Evolutionary conservation across 2,329 filamentous ascomycete species (phyloP).

Genomic region (Apiospora hydei): DNA sequence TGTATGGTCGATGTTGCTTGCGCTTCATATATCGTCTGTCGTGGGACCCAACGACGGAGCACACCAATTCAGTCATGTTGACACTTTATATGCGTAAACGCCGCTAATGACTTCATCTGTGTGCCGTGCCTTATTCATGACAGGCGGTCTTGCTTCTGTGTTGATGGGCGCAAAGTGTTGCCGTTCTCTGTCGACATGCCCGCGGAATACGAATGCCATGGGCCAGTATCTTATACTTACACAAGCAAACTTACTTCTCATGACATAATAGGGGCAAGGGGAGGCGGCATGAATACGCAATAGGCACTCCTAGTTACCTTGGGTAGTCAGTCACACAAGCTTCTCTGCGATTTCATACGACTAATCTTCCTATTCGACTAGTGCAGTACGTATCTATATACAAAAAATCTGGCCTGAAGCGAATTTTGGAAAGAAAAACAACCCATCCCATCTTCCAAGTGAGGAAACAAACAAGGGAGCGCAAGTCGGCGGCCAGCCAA

Average conservation of each 20-base stretch:
- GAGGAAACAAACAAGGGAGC: not conserved
- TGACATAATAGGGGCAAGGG: no score
- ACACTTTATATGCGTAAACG: not conserved
- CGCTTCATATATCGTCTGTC: not conserved
- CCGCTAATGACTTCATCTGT: not conserved
- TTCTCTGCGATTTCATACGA: not conserved
- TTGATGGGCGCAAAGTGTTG: not conserved
- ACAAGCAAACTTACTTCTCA: no score
- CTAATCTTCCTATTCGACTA: conserved; percentile 5
- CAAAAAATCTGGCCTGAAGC: conserved; percentile 10
- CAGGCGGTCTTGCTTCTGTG: not conserved
- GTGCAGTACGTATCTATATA: conserved; percentile 2
- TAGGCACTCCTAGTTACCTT: not conserved
- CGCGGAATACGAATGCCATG: not conserved
- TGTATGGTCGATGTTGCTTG: not conserved
- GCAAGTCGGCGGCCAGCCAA: not conserved
- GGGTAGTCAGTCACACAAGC: not conserved
- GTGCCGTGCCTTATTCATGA: not conserved
- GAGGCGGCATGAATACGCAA: not conserved
- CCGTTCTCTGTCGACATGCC: not conserved
- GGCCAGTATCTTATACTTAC: no score
- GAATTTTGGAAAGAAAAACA: not conserved
- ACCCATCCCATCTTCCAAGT: not conserved
- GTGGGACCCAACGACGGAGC: not conserved
- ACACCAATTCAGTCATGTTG: not conserved